A percentile compares a stretch with the other conserved stretches of the same genome.
These are phyloP conservation scores for Clathrospora elynae DNA, from an alignment of 2,329 filamentous ascomycete genomes.

Conservation along the genomic window DNA sequence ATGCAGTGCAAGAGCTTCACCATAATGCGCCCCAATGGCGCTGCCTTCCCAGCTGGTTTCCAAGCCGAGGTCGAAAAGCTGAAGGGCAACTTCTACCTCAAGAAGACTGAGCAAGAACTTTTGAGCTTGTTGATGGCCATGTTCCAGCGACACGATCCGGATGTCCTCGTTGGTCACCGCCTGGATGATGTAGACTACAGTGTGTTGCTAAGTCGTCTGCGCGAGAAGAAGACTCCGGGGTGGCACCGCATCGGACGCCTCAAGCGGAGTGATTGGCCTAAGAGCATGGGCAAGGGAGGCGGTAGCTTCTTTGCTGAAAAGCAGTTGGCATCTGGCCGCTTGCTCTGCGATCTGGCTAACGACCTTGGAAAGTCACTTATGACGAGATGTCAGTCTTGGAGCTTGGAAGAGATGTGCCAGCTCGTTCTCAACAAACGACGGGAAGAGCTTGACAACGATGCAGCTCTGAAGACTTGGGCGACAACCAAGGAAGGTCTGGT, in stretches of 20 bases:
- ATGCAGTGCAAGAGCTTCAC: constrained; percentile 91
- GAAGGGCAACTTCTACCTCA: constrained; percentile 76
- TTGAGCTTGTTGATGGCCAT: constrained; percentile 88
- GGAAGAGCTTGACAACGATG: constrained; percentile 86
- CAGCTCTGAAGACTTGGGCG: constrained; percentile 84
- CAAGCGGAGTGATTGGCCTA: constrained; percentile 83
- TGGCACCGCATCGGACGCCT: constrained; percentile 94
- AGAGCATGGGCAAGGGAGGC: constrained; percentile 80
- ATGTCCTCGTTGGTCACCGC: constrained; percentile 91
- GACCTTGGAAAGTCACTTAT: constrained; percentile 97
- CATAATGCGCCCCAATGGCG: constrained; percentile 78
- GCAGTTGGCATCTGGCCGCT: constrained; percentile 82
- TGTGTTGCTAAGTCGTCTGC: constrained; percentile 81
- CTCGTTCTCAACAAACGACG: constrained; percentile 80
- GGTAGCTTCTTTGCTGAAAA: constrained; percentile 93
- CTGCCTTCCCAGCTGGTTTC: constrained; percentile 83
- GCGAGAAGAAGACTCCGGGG: constrained; percentile 87
- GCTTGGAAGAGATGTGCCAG: constrained; percentile 94
- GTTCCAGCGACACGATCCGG: constrained; percentile 84
- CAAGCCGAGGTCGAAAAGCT: constrained; percentile 76
- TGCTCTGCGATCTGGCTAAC: constrained; percentile 93
- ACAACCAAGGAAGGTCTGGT: constrained; percentile 81
- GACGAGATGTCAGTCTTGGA: constrained; percentile 98
- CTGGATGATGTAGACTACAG: constrained; percentile 98
- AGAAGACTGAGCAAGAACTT: constrained; percentile 83